Conservation (phyloP, 2,329 filamentous ascomycete species). For the Colletotrichum australisinense region DNA sequence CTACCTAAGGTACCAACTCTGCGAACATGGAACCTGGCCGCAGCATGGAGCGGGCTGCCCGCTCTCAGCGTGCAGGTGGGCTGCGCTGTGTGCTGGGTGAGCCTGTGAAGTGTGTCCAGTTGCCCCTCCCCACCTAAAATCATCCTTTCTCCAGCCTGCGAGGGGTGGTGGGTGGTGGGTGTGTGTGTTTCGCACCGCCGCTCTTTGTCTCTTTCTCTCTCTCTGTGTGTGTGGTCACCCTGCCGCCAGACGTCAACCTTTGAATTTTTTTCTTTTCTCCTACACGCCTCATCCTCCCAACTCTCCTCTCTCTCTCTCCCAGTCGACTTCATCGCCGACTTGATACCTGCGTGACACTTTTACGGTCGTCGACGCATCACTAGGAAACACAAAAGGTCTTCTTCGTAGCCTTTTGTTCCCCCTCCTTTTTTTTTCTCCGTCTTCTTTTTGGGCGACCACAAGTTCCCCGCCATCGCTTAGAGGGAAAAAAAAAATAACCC, state of each 20-base stretch:
- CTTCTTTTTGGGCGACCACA: constrained; percentile 22
- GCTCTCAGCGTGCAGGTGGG: not conserved
- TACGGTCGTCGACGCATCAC: constrained; percentile 19
- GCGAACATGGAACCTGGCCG: not conserved
- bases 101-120: not conserved
- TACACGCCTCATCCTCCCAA: constrained; percentile 21
- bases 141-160: constrained; percentile 9
- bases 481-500: constrained; percentile 29
- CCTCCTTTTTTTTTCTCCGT: constrained; percentile 7
- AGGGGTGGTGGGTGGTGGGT: not conserved
- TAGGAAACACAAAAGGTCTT: not conserved
- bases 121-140: constrained; percentile 30
- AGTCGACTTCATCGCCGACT: constrained; percentile 34
- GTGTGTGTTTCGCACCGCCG: constrained; percentile 33
- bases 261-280: constrained; percentile 28
- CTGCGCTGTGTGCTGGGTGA: not conserved
- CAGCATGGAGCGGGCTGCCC: not conserved
- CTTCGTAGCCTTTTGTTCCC: not conserved
- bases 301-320: not conserved
- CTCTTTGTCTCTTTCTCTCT: constrained; percentile 23
- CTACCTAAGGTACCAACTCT: constrained; percentile 7
- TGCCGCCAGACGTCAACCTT: constrained; percentile 7
- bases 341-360: constrained; percentile 28
- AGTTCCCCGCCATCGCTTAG: constrained; percentile 35
- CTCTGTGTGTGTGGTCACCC: constrained; percentile 9